These are phyloP conservation scores for Trypanosoma conorhini DNA, from an alignment of 208 protist species.

Conservation along the genomic window DNA sequence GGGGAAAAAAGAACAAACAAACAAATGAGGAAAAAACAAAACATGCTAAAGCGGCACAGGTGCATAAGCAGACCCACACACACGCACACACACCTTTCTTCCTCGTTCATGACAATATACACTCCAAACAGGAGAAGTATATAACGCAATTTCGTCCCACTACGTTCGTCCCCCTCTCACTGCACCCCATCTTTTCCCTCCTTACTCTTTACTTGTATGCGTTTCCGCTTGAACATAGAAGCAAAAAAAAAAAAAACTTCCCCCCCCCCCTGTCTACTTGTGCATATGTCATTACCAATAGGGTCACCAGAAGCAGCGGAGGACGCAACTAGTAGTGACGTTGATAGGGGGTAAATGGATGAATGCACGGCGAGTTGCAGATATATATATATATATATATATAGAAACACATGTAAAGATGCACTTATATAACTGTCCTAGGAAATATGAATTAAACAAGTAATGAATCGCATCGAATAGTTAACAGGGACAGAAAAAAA, in stretches of 20 bases:
- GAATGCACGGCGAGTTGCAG: neutral
- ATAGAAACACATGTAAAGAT: slow-evolving; percentile 25
- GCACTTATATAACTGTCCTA: neutral
- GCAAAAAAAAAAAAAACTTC: neutral
- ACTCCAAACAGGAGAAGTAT: neutral
- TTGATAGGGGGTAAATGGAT: neutral
- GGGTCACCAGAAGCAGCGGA: neutral
- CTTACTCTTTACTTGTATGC: neutral
- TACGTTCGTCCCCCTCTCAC: neutral
- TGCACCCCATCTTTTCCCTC: neutral
- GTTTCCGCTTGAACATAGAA: neutral
- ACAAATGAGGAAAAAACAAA: too few relatives aligned
- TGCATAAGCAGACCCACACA: neutral
- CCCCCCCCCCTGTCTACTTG: too few relatives aligned
- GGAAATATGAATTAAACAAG: neutral
- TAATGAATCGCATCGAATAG: slow-evolving; percentile 16
- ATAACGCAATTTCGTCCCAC: neutral
- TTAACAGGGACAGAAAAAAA: neutral
- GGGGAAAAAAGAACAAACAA: neutral
- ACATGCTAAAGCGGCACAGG: too few relatives aligned
- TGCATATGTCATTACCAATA: neutral
- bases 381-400: slow-evolving; percentile 22
- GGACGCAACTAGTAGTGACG: neutral
- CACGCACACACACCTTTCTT: neutral
- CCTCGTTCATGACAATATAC: neutral